A percentile compares a stretch with the other conserved stretches of the same genome.
These are phyloP conservation scores for Kalmanozyma brasiliensis DNA, from an alignment of 1,284 basidiomycete species.

Conservation along the genomic window DNA sequence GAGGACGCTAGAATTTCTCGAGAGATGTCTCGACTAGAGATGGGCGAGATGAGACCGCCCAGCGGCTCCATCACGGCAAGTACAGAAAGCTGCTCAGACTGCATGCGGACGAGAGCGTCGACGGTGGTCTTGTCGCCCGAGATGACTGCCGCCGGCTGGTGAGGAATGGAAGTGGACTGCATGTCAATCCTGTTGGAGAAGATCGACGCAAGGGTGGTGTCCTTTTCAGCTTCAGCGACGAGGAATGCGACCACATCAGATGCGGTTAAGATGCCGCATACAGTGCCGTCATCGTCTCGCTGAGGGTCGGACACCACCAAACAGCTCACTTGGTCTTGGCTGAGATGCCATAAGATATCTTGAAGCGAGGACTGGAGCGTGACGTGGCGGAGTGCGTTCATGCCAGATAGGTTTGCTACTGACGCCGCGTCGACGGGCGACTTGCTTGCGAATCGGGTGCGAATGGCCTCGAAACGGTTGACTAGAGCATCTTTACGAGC, in stretches of 20 bases:
- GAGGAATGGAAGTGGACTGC: conserved; percentile 8
- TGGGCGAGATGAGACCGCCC: conserved; percentile 43
- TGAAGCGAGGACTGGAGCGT: conserved; percentile 17
- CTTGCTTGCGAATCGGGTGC: conserved; percentile 10
- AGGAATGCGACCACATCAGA: conserved; percentile 36
- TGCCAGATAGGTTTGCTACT: conserved; percentile 35
- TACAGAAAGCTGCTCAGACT: conserved; percentile 22
- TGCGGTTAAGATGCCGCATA: conserved; percentile 40
- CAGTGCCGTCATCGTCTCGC: conserved; percentile 13
- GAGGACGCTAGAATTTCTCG: conserved; percentile 35
- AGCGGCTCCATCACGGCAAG: conserved; percentile 40
- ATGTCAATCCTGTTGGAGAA: conserved; percentile 20
- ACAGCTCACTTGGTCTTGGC: conserved; percentile 23
- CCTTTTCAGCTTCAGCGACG: conserved; percentile 22
- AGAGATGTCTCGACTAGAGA: conserved; percentile 38
- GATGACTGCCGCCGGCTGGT: conserved; percentile 32
- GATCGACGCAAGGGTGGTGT: conserved; percentile 13
- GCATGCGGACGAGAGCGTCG: conserved; percentile 48
- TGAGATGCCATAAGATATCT: conserved; percentile 17
- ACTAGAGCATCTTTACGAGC: not conserved
- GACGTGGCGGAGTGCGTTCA: conserved; percentile 22
- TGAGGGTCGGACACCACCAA: conserved; percentile 22
- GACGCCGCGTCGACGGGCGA: conserved; percentile 16
- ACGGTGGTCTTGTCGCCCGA: conserved; percentile 39
- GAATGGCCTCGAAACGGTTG: conserved; percentile 7